These are phyloP conservation scores for Endoconidiophora polonica DNA, from an alignment of 2,329 filamentous ascomycete genomes.

Conservation along the genomic window DNA sequence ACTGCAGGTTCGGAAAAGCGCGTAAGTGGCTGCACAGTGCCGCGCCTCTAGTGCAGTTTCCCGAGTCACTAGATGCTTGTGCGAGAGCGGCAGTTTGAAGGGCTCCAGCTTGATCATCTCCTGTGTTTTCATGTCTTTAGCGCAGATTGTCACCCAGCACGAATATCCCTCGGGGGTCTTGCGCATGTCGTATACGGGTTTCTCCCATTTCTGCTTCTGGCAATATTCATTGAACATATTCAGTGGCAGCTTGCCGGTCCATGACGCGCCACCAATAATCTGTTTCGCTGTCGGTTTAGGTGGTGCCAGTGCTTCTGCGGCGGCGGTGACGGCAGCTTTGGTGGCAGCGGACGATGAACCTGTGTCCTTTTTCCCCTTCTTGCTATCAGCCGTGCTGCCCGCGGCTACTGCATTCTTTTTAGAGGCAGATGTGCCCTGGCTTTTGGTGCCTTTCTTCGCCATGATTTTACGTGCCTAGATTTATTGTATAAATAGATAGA, in stretches of 20 bases:
- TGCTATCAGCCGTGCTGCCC: neutral
- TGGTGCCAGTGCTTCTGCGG: conserved; percentile 21
- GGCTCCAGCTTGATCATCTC: conserved; percentile 60
- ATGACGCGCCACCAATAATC: conserved; percentile 83
- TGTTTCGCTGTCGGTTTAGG: conserved; percentile 54
- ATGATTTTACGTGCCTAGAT: neutral
- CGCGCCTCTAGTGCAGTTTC: conserved; percentile 75
- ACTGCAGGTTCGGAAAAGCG: conserved; percentile 77
- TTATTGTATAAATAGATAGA: too few relatives aligned
- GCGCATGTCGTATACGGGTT: conserved; percentile 73
- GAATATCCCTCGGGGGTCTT: conserved; percentile 60
- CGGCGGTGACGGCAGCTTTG: conserved; percentile 6
- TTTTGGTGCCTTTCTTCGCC: conserved; percentile 11
- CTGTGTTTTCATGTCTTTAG: conserved; percentile 65
- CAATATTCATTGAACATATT: conserved; percentile 89
- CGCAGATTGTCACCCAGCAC: conserved; percentile 64
- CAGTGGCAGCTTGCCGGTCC: conserved; percentile 92
- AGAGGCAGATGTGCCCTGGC: neutral
- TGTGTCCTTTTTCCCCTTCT: conserved; percentile 9
- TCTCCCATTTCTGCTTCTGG: conserved; percentile 90
- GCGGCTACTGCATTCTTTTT: neutral
- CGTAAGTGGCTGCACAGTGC: conserved; percentile 86
- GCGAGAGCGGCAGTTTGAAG: conserved; percentile 61
- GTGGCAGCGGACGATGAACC: conserved; percentile 1
- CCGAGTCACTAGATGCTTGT: conserved; percentile 60